phyloP scores from a whole-genome alignment of 192 early-diverging fungal genomes.

The Coemansia sp. region DNA sequence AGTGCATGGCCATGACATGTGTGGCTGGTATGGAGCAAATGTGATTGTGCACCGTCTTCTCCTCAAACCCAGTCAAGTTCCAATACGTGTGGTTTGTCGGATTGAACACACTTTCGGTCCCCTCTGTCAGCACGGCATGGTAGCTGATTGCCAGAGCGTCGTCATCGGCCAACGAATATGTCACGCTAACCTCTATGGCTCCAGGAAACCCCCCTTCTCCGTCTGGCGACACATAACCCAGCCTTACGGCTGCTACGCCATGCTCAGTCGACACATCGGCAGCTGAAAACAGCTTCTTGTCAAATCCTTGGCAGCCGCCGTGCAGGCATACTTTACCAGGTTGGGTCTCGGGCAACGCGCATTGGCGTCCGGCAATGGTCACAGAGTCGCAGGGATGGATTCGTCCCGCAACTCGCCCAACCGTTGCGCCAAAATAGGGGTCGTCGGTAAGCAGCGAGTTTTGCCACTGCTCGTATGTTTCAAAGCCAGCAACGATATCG shows the following conservation, averaged over 20 bases:
- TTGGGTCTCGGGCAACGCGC: constrained; percentile 63
- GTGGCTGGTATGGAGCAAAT: constrained; percentile 54
- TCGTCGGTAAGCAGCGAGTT: constrained; percentile 51
- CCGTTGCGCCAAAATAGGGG: constrained; percentile 75
- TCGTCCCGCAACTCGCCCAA: constrained; percentile 73
- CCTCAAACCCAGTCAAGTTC: constrained; percentile 72
- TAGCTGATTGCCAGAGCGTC: constrained; percentile 55
- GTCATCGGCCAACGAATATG: constrained; percentile 59
- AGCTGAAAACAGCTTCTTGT: constrained; percentile 66
- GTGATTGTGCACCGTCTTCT: constrained; percentile 53
- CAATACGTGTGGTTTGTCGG: constrained; percentile 89
- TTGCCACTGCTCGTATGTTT: constrained; percentile 55
- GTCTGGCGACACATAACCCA: constrained; percentile 62
- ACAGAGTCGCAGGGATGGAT: constrained; percentile 56
- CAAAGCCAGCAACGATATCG: constrained; percentile 78
- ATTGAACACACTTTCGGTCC: constrained; percentile 62
- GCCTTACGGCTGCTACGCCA: constrained; percentile 27
- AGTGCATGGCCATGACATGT: constrained; percentile 54
- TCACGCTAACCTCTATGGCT: constrained; percentile 56
- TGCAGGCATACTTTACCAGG: constrained; percentile 75
- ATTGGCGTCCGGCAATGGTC: constrained; percentile 56
- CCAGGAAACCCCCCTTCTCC: constrained; percentile 83
- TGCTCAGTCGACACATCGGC: constrained; percentile 5
- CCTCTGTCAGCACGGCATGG: constrained; percentile 40
- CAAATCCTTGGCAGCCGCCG: constrained; percentile 72